phyloP scores from a whole-genome alignment of 2,329 filamentous ascomycete species.

The Capronia epimyces region DNA sequence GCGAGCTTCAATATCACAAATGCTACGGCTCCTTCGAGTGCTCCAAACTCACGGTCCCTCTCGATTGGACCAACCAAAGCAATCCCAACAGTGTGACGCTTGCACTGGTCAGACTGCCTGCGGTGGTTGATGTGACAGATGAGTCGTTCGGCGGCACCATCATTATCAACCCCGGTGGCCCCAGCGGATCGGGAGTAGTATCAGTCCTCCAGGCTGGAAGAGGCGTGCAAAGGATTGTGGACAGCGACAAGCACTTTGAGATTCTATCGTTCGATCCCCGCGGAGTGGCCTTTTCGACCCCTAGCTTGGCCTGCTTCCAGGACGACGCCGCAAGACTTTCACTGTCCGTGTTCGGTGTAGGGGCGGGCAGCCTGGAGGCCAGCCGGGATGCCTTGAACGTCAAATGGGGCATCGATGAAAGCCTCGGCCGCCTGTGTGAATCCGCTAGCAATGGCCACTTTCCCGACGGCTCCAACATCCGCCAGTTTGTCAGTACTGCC shows the following conservation, averaged over 20 bases:
- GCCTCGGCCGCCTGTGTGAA: constrained; percentile 21
- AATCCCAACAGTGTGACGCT: constrained; percentile 37
- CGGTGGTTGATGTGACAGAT: constrained; percentile 36
- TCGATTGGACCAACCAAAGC: constrained; percentile 41
- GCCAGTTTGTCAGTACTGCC: constrained; percentile 32
- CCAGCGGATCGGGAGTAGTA: constrained; percentile 36
- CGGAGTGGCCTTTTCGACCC: constrained; percentile 36
- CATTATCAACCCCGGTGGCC: constrained; percentile 45
- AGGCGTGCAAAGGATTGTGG: constrained; percentile 30
- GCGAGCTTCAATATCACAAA: constrained; percentile 34
- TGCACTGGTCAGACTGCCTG: constrained; percentile 45
- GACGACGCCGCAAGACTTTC: constrained; percentile 11
- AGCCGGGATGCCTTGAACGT: constrained; percentile 17
- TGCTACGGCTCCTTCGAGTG: constrained; percentile 46
- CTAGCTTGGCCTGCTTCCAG: constrained; percentile 30
- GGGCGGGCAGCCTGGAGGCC: constrained; percentile 19
- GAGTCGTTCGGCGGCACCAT: constrained; percentile 44
- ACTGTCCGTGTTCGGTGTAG: constrained; percentile 7
- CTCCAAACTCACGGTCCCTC: constrained; percentile 46
- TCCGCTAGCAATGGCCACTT: constrained; percentile 24
- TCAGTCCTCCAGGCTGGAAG: constrained; percentile 26
- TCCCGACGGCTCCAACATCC: constrained; percentile 29
- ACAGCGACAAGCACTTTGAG: constrained; percentile 40
- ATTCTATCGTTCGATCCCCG: constrained; percentile 42
- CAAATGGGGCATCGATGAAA: constrained; percentile 24